phyloP scores from a whole-genome alignment of 305 asterid species.

The Nicotiana rustica region DNA sequence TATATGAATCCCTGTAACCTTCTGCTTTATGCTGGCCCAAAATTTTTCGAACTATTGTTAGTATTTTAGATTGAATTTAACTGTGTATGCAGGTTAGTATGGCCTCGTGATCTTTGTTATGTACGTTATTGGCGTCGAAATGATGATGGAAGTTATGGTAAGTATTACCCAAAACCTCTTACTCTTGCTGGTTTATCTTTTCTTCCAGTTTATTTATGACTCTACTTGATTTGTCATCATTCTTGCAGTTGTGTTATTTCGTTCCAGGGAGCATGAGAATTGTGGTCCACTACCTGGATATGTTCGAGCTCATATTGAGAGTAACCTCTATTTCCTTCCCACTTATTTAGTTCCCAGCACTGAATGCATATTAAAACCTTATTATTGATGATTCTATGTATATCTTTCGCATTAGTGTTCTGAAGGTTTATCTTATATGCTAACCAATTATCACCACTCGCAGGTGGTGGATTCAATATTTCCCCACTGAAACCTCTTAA shows the following conservation, averaged over 20 bases:
- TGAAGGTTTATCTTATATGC: slow-evolving; percentile 10
- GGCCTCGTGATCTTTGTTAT: slow-evolving; percentile 99
- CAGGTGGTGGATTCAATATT: slow-evolving; percentile 99
- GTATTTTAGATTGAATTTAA: slow-evolving; percentile 13
- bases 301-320: slow-evolving; percentile 96
- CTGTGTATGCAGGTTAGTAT: slow-evolving; percentile 67
- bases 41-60: neutral
- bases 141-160: slow-evolving; percentile 99
- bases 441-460: slow-evolving; percentile 42
- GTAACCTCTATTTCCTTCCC: slow-evolving; percentile 53
- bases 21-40: slow-evolving; percentile 28
- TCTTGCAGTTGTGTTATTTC: slow-evolving; percentile 91
- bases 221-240: slow-evolving; percentile 39
- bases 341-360: neutral
- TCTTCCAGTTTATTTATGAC: slow-evolving; percentile 1
- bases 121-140: slow-evolving; percentile 99
- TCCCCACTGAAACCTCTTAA: slow-evolving; percentile 88
- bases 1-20: neutral
- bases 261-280: slow-evolving; percentile 95
- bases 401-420: neutral
- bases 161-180: slow-evolving; percentile 40
- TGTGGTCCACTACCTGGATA: slow-evolving; percentile 98
- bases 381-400: slow-evolving; percentile 14
- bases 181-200: slow-evolving; percentile 14
- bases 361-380: slow-evolving; percentile 11